Conservation (phyloP, 2,329 filamentous ascomycete species). For the Colletotrichum lini region DNA sequence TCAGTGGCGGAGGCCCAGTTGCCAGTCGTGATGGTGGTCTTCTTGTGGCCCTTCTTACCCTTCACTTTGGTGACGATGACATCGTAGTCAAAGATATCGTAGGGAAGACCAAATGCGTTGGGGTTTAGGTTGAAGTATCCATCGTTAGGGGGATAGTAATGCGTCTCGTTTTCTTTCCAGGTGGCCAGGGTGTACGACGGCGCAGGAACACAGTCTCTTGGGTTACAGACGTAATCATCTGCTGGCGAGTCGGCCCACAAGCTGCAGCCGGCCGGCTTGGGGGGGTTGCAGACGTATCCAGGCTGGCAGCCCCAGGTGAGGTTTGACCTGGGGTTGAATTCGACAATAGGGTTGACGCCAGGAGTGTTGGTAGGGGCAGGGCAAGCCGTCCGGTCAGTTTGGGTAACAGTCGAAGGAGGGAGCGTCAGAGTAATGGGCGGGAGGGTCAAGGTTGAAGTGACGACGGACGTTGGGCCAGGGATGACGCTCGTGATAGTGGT, state of each 20-base stretch:
- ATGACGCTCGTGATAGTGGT: constrained; percentile 47
- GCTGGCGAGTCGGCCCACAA: constrained; percentile 64
- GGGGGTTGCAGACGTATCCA: constrained; percentile 67
- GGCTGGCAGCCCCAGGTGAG: constrained; percentile 68
- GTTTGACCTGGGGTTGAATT: constrained; percentile 55
- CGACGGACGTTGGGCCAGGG: constrained; percentile 45
- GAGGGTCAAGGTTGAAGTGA: constrained; percentile 45
- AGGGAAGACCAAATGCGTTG: constrained; percentile 72
- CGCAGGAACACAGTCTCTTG: constrained; percentile 60
- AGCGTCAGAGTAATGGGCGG: constrained; percentile 48
- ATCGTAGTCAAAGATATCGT: constrained; percentile 70
- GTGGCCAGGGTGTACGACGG: constrained; percentile 53
- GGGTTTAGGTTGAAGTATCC: constrained; percentile 79
- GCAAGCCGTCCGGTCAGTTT: constrained; percentile 57
- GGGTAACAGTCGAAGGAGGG: constrained; percentile 49
- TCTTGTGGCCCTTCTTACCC: constrained; percentile 51
- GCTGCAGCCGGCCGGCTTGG: constrained; percentile 64
- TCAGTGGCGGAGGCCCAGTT: constrained; percentile 68
- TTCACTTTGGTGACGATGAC: constrained; percentile 53
- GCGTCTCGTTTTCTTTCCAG: constrained; percentile 62
- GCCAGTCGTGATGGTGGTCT: constrained; percentile 66
- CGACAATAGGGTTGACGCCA: constrained; percentile 37
- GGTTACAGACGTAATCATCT: constrained; percentile 63
- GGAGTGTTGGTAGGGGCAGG: constrained; percentile 58
- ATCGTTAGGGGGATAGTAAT: constrained; percentile 65